Base-by-base conservation (phyloP, 768 basidiomycete genomes). In the Suillus discolor region DNA sequence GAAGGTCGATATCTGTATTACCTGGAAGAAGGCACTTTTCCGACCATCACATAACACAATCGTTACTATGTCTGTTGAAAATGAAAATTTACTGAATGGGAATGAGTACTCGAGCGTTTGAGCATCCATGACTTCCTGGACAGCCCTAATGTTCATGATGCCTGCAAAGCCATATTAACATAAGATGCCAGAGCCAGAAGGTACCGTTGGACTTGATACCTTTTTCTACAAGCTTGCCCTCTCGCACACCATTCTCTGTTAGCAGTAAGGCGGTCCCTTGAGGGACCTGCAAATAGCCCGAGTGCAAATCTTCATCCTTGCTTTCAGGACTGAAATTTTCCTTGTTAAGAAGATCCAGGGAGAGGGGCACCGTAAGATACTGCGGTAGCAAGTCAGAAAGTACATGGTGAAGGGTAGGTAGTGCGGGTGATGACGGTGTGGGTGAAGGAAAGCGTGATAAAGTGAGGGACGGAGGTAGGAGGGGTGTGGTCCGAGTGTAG, bases 71-170 rank as follows among this genome's bases (percentile, higher is more conserved):
- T 93, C 91, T 0, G 91, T 93, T 23, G 87, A 81, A 70, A 95
- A 94, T 9, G 82, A 75, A 74, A 90, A 94, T 65, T 73, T 81
- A 72, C 87, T 90, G 75, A 86, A 94, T 1, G 93, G 93, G 72
- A 93, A 95, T 41, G 82, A 74, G 72, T 94, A 95, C 28, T 87
- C 83, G 36, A 94, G 76, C 0, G 85, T 88, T 70, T 95, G 93
- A 8, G 78, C 75, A 54, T 78, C 79, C 73, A 94, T 87, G 65
- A 84, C 81, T 60, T 88, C 83, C 70, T 93, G 91, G 20, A 88
- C 74, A 2, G 87, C 82, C 45, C 78, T 83, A 41, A 94, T 77
- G 68, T 92, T 94, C 66, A 75, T 74, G 23, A 93, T 69, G 6
- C 92, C 92, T 89, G 66, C 44, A 18, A 59, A 60, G 41, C 7